These are phyloP conservation scores for apple (Malus domestica) DNA, from an alignment of 306 rosid species.

Conservation along the genomic window ASM211411v1 NC_041803.1:53512001-53512500, in stretches of 20 bases:
- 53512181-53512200: constrained; percentile 93
- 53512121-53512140: constrained; percentile 92
- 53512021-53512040: constrained; percentile 25
- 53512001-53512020: constrained; percentile 90
- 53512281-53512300: constrained; percentile 67
- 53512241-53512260: constrained; percentile 55
- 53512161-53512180: constrained; percentile 86
- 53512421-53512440: constrained; percentile 47
- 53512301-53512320: constrained; percentile 49
- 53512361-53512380: constrained; percentile 96
- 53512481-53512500: constrained; percentile 89
- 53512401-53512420: constrained; percentile 83
- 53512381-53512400: constrained; percentile 87
- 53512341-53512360: constrained; percentile 76
- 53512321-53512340: constrained; percentile 57
- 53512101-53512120: constrained; percentile 49
- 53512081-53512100: not conserved
- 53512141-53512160: constrained; percentile 87
- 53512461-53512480: constrained; percentile 79
- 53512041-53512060: constrained; percentile 8
- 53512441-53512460: constrained; percentile 47
- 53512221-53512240: constrained; percentile 49
- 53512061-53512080: not conserved
- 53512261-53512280: constrained; percentile 90
- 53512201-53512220: constrained; percentile 85